Evolutionary conservation across 768 basidiomycete genomes (phyloP).

Genomic region (Mycena chlorophos): DNA sequence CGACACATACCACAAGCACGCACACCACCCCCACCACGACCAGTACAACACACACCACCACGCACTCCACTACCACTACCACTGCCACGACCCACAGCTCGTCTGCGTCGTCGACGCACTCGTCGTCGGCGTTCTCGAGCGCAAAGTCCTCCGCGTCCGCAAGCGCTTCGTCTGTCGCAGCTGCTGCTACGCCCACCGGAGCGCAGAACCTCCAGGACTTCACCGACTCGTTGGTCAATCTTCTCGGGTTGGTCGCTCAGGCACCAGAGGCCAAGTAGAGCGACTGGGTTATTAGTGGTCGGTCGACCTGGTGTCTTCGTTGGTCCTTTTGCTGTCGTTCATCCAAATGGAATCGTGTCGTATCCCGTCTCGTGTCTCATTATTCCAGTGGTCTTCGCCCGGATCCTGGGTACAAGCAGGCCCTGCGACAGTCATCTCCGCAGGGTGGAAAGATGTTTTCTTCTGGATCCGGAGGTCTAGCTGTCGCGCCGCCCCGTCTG

Average conservation of each 20-base stretch:
- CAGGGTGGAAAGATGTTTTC: no score
- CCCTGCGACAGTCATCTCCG: no score
- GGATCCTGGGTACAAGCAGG: no score
- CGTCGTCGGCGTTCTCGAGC: not conserved
- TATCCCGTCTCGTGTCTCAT: no score
- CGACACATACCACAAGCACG: not conserved
- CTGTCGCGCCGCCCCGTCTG: no score
- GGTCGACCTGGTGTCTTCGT: no score
- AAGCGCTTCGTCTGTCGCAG: not conserved
- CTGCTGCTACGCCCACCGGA: not conserved
- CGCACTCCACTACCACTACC: not conserved
- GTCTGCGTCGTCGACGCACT: not conserved
- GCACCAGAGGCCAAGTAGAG: conserved; percentile 6
- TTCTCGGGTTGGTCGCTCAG: not conserved
- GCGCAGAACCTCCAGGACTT: conserved; percentile 9
- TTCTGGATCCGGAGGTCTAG: no score
- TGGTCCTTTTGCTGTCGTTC: no score
- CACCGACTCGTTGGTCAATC: conserved; percentile 1
- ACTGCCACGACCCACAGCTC: not conserved
- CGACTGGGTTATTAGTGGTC: no score
- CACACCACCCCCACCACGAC: not conserved
- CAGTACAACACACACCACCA: not conserved
- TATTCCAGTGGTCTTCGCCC: no score
- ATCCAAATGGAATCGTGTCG: no score
- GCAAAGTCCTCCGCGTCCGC: not conserved